Conservation (phyloP, 2,329 filamentous ascomycete genomes). For the Falciphora oryzae region DNA sequence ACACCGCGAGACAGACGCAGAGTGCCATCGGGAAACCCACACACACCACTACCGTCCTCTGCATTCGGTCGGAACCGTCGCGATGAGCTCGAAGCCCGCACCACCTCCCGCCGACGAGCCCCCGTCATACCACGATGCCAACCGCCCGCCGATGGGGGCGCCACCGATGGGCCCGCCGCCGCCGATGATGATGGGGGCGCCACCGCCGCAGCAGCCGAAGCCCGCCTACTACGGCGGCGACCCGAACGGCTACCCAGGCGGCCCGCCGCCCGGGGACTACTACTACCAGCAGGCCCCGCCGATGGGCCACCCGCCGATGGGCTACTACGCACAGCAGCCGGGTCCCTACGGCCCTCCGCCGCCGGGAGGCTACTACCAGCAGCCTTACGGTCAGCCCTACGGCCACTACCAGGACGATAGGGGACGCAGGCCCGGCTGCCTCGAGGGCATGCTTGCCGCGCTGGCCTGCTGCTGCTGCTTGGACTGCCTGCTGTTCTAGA, state of each 20-base stretch:
- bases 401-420: conserved; percentile 25
- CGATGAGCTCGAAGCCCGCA: not conserved
- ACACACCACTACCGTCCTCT: not conserved
- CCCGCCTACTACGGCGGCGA: conserved; percentile 30
- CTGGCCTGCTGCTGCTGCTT: conserved; percentile 55
- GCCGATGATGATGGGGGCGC: not conserved
- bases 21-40: not conserved
- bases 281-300: conserved; percentile 28
- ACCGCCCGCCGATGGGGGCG: not conserved
- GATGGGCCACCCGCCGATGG: not conserved
- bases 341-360: conserved; percentile 29
- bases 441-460: conserved; percentile 43
- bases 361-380: conserved; percentile 23
- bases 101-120: not conserved
- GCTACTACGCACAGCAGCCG: conserved; percentile 23
- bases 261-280: conserved; percentile 26
- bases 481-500: conserved; percentile 48
- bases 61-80: not conserved
- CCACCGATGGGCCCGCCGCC: conserved; percentile 13
- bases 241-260: conserved; percentile 30
- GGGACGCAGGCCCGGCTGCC: conserved; percentile 24
- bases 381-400: conserved; percentile 16
- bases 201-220: not conserved
- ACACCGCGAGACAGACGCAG: no score
- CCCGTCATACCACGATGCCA: not conserved